phyloP scores from a whole-genome alignment of 169 alveolate species.

The Cryptosporidium ryanae region DNA sequence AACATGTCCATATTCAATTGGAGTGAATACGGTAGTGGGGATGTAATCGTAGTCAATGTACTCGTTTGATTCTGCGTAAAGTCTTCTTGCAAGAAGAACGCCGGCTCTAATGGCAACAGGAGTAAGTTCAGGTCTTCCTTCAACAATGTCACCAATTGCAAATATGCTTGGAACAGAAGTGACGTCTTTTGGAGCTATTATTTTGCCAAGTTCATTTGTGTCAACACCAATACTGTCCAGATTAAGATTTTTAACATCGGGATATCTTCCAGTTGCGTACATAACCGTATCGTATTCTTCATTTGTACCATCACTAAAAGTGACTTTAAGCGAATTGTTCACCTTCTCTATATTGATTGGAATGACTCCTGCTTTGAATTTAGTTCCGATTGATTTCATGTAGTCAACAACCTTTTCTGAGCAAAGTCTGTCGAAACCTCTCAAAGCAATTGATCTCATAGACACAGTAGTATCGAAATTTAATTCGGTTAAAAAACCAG shows the following conservation, averaged over 20 bases:
- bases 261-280: constrained; percentile 96
- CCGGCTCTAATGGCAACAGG: constrained; percentile 99
- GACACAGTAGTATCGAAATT: constrained; percentile 91
- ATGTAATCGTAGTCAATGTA: constrained; percentile 89
- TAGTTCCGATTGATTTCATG: constrained; percentile 91
- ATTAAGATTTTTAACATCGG: constrained; percentile 87
- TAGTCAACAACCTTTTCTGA: constrained; percentile 88
- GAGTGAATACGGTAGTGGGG: constrained; percentile 98
- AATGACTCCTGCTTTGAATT: constrained; percentile 87
- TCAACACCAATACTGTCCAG: constrained; percentile 86
- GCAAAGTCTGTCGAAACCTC: constrained; percentile 97
- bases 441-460: constrained; percentile 92
- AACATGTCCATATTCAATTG: constrained; percentile 95
- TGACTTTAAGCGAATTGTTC: constrained; percentile 80
- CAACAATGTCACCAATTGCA: constrained; percentile 96
- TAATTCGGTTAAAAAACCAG: constrained; percentile 94
- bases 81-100: constrained; percentile 92
- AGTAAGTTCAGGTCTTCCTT: constrained; percentile 94
- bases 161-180: constrained; percentile 89
- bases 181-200: constrained; percentile 89
- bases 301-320: constrained; percentile 81
- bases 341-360: constrained; percentile 89
- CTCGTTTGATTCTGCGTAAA: constrained; percentile 86
- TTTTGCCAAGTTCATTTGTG: constrained; percentile 83
- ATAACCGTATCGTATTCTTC: constrained; percentile 94